Base-by-base conservation (phyloP, 2,329 filamentous ascomycete genomes). In the Trichoderma atrobrunneum region DNA sequence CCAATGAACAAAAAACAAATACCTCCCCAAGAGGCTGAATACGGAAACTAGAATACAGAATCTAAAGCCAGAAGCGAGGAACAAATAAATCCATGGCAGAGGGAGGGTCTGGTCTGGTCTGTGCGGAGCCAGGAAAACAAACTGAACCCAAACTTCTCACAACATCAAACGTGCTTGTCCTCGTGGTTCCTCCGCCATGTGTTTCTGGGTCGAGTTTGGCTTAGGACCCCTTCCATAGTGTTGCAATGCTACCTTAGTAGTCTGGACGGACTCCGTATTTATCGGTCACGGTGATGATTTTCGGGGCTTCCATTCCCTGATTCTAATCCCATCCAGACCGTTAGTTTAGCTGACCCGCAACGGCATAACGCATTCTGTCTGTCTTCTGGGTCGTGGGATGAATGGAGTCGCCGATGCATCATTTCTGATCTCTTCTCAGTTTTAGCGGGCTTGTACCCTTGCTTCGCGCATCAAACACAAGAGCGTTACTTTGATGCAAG, bases 261-360 rank as follows among this genome's bases (percentile, higher is more conserved):
- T 43, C 43, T 51, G n/a, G 43, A 51, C 43, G 43, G 43, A 21
- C 43, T 66, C 63, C 63, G 63, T 57, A 26, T 57, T 57, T 57
- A 57, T 67, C 64, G 64, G 64, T 67, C 64, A 67, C 64, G 64
- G 64, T 39, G n/a, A 24, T 54, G n/a, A 12, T 54, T 54, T 54
- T 24, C 11, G 8, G 21, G 48, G 43, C 8, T 21, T 18, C 18
- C 43, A 36, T 54, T 54, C 48, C 21, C 48, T 54, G 48, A 6
- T 54, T 54, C n/a, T n/a, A n/a, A n/a, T 24, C 48, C 32, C 10
- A 36, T 56, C 64, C 24, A 21, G 51, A 56, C 63, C 43, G 62
- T 65, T 57, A 32, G 30, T 56, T 66, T 26, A 48, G 18, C 51
- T 28, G 63, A 56, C 51, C 64, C 64, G 64, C 64, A 67, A 67